Evolutionary conservation across 2,329 filamentous ascomycete genomes (phyloP).

Genomic region (Penicillium frequentans): DNA sequence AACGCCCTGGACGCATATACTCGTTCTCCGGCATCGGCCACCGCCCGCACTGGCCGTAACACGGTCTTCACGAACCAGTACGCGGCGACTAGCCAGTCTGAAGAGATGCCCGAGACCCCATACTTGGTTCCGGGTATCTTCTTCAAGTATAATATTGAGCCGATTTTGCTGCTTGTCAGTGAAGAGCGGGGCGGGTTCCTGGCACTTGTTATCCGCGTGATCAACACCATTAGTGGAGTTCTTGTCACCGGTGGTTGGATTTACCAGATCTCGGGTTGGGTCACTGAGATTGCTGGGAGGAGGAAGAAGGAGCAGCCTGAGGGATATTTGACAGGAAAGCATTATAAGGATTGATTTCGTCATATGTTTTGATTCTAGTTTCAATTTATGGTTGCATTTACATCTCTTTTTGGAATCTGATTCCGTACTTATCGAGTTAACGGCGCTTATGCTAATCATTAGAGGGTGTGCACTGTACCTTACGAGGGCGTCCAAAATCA

Average conservation of each 20-base stretch:
- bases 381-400: slow-evolving; percentile 1
- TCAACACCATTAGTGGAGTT: slow-evolving; percentile 89
- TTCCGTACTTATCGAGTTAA: not conserved
- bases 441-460: no score
- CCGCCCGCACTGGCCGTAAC: slow-evolving; percentile 32
- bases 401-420: not conserved
- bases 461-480: no score
- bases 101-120: slow-evolving; percentile 58
- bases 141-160: slow-evolving; percentile 99
- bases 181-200: slow-evolving; percentile 77
- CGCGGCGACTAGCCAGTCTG: slow-evolving; percentile 87
- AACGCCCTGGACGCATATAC: slow-evolving; percentile 44
- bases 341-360: slow-evolving; percentile 31
- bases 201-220: slow-evolving; percentile 73
- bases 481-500: no score
- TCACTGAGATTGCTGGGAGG: slow-evolving; percentile 50
- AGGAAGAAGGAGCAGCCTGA: slow-evolving; percentile 43
- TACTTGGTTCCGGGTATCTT: slow-evolving; percentile 80
- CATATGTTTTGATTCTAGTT: not conserved
- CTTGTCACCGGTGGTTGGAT: slow-evolving; percentile 93
- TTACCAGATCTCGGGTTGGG: slow-evolving; percentile 81
- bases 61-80: slow-evolving; percentile 92
- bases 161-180: slow-evolving; percentile 80
- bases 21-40: slow-evolving; percentile 31
- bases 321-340: slow-evolving; percentile 51